These are phyloP conservation scores for Populus tomentosa DNA, from an alignment of 441 rosid genomes.

Conservation along the genomic window DNA sequence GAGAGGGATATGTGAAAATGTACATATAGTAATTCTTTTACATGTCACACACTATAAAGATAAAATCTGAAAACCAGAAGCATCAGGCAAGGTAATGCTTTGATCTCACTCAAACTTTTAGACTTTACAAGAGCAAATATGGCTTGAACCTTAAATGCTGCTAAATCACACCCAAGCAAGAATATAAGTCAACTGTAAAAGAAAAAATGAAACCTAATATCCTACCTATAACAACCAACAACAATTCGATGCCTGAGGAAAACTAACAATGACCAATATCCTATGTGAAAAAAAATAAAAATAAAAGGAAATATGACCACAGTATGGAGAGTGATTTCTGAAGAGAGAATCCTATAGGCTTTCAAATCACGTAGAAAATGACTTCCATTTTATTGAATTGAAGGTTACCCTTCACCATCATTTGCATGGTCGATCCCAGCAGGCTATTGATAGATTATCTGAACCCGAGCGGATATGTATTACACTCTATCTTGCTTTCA, in stretches of 20 bases:
- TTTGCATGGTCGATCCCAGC: slow-evolving; percentile 4
- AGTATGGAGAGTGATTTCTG: slow-evolving; percentile 3
- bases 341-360: slow-evolving; percentile 13
- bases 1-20: slow-evolving; percentile 18
- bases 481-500: background rate
- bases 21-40: slow-evolving; percentile 17
- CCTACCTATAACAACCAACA: slow-evolving; percentile 25
- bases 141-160: slow-evolving; percentile 25
- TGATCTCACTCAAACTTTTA: slow-evolving; percentile 18
- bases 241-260: slow-evolving; percentile 24
- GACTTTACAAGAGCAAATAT: slow-evolving; percentile 32
- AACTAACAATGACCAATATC: slow-evolving; percentile 12
- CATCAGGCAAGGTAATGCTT: slow-evolving; percentile 24
- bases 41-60: background rate
- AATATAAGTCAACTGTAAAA: slow-evolving; percentile 15
- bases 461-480: background rate
- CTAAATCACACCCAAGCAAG: slow-evolving; percentile 33
- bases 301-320: slow-evolving; percentile 11
- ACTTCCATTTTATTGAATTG: slow-evolving; percentile 22
- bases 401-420: slow-evolving; percentile 11
- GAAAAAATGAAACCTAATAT: slow-evolving; percentile 1
- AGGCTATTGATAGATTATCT: background rate
- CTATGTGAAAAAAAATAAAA: slow-evolving; percentile 8
- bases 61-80: slow-evolving; percentile 18
- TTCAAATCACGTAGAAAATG: slow-evolving; percentile 13